phyloP scores from a whole-genome alignment of 2,329 filamentous ascomycete species.

The Fusarium napiforme region DNA sequence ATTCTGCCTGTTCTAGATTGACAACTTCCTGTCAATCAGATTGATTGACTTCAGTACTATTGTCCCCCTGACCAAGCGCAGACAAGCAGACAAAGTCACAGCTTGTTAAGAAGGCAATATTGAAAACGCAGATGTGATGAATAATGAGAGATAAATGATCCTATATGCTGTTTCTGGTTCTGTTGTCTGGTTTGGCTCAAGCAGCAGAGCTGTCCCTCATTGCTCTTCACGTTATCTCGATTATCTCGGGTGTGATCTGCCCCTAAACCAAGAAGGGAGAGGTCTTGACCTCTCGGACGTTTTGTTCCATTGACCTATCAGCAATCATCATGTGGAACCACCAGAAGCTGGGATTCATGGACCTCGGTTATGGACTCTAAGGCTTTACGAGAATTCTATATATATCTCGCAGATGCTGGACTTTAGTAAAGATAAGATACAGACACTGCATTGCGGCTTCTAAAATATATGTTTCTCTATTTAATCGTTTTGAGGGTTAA shows the following conservation, averaged over 20 bases:
- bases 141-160: rapidly evolving
- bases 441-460: too few species aligned
- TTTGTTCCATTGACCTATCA: background rate
- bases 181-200: too few species aligned
- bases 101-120: rapidly evolving
- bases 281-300: background rate
- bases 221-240: background rate
- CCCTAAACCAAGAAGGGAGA: background rate
- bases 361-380: background rate
- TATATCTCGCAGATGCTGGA: rapidly evolving
- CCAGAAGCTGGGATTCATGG: background rate
- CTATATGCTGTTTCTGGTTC: too few species aligned
- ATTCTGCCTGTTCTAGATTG: background rate
- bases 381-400: background rate
- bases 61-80: background rate
- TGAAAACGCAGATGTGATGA: rapidly evolving
- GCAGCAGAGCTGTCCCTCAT: rapidly evolving
- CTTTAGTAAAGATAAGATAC: too few species aligned
- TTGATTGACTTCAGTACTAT: too few species aligned
- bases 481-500: too few species aligned
- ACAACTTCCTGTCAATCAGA: too few species aligned
- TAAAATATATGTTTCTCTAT: too few species aligned
- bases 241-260: background rate
- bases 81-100: background rate
- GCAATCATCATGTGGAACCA: rapidly evolving